These are phyloP conservation scores for Plasmodium gonderi DNA, from an alignment of 169 alveolate genomes.

Conservation along the genomic window DNA sequence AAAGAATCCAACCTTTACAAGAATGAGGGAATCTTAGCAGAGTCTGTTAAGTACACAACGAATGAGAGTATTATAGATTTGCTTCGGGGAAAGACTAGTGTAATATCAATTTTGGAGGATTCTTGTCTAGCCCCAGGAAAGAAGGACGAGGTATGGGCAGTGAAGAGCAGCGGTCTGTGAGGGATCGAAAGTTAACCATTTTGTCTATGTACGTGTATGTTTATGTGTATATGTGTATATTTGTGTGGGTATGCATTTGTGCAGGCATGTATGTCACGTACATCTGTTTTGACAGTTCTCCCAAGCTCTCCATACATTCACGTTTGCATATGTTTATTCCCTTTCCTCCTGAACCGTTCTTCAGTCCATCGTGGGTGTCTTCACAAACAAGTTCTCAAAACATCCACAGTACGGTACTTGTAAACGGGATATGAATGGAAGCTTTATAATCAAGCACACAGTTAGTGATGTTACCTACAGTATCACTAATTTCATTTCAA, in stretches of 20 bases:
- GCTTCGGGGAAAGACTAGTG: constrained; percentile 58
- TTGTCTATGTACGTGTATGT: neutral
- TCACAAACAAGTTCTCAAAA: constrained; percentile 43
- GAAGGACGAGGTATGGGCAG: constrained; percentile 21
- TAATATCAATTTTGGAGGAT: constrained; percentile 69
- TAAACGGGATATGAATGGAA: constrained; percentile 13
- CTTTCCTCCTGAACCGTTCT: neutral
- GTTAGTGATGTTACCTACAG: constrained; percentile 64
- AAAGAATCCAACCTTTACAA: constrained; percentile 57
- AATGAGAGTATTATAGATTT: constrained; percentile 56
- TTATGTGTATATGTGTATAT: neutral
- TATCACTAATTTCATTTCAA: constrained; percentile 50
- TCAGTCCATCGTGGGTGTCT: constrained; percentile 37
- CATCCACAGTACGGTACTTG: constrained; percentile 8
- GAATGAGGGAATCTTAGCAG: constrained; percentile 52
- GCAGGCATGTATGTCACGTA: too few relatives aligned
- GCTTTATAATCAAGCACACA: constrained; percentile 62
- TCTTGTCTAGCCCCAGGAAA: constrained; percentile 64
- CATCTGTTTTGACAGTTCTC: too few relatives aligned
- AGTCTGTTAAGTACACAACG: constrained; percentile 65
- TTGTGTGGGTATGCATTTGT: too few relatives aligned
- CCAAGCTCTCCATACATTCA: too few relatives aligned
- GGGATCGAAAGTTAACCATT: too few relatives aligned
- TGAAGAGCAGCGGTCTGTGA: too few relatives aligned
- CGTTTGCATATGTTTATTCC: neutral